Base-by-base conservation (phyloP, 1,284 basidiomycete species). In the Omphalotus olearius region DNA sequence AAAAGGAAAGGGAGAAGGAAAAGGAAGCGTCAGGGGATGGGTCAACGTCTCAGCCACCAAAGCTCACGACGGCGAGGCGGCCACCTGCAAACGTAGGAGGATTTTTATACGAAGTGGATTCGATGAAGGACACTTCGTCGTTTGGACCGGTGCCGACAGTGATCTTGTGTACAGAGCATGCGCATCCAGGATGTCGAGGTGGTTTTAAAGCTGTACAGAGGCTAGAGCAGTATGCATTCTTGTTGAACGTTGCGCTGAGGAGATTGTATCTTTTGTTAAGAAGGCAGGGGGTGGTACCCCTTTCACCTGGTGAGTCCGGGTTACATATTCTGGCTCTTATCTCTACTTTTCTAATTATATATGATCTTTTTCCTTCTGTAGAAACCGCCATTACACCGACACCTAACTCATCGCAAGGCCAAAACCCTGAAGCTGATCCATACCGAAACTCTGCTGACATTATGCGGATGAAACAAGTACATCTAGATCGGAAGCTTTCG, bases 141-240 rank as follows among this genome's bases (percentile, higher is more conserved):
- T 89, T 86, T 66, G 87, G 85, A 43, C 76, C 80, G 53, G 78
- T 85, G 35, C 85, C 86, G 45, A 82, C 76, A 17, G 69, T 80
- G 43, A 79, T 91, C 53, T 81, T 83, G 58, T 98, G 96, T 68
- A 79, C 76, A 6, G 82, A 87, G n/a, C 92, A 89, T 72, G 85
- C 78, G 37, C 82, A 81, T 64, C 64, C 65, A 49, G 77, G 76
- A 2, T 89, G 86, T 60, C 73, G 83, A 43, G 62, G 72, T 17
- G 94, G 94, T 7, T 98, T 99, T 70, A 88, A 92, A 64, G 79
- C 90, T 13, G 96, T 98, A 14, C 93, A 95, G 48, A 79, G 96
- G 55, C 72, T 99, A 59, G 96, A 99, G 73, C 96, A 99, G 67
- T 99, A 98, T 68, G 91, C 97, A 0, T 99, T 97, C 75, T 71